These are phyloP conservation scores for Zygosaccharomyces sapae DNA, from an alignment of 1,139 yeast species.

Conservation along the genomic window DNA sequence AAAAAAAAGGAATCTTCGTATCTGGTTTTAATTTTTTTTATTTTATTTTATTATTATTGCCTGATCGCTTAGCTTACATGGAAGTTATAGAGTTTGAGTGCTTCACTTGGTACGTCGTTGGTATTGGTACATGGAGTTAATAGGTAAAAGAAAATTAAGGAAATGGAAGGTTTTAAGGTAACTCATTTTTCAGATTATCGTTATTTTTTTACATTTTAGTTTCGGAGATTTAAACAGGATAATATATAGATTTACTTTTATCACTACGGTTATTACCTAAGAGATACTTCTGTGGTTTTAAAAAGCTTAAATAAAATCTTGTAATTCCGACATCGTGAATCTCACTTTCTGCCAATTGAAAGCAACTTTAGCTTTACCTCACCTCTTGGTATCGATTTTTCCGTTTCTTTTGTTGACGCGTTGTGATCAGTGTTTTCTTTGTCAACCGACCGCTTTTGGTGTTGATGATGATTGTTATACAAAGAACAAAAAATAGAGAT, in stretches of 20 bases:
- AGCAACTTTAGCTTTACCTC: not conserved
- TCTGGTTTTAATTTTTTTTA: not conserved
- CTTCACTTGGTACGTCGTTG: not conserved
- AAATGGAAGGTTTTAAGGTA: not conserved
- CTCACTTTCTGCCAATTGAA: too few relatives aligned
- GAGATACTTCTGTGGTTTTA: too few relatives aligned
- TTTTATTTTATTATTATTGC: not conserved
- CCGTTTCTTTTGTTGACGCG: not conserved
- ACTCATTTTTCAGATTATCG: not conserved
- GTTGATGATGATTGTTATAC: not conserved
- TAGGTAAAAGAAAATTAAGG: not conserved
- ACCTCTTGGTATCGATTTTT: not conserved
- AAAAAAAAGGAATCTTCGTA: not conserved
- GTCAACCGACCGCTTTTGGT: not conserved
- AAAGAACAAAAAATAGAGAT: not conserved
- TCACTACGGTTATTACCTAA: not conserved
- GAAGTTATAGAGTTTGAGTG: not conserved
- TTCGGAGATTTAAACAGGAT: too few relatives aligned
- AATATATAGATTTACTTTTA: conserved; percentile 5
- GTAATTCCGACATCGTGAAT: too few relatives aligned
- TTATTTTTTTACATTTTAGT: too few relatives aligned
- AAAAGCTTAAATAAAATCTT: too few relatives aligned
- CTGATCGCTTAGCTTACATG: conserved; percentile 2
- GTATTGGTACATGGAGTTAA: not conserved
- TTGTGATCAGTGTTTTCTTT: not conserved